Conservation (phyloP, 768 basidiomycete species). For the Boletus coccyginus region DNA sequence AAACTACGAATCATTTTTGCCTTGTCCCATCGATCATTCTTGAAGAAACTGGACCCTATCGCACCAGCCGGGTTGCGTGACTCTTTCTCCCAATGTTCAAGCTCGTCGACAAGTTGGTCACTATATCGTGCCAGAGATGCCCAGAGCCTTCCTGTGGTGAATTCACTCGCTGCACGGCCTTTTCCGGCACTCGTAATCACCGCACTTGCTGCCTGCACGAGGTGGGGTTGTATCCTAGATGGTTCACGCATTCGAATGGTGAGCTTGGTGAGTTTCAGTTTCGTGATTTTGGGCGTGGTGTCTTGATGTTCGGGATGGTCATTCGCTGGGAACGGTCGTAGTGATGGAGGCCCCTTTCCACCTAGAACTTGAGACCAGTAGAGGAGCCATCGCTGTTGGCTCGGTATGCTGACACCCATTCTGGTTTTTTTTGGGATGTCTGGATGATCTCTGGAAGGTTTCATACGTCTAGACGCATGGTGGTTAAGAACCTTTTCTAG, state of each 20-base stretch:
- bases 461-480: slow-evolving; percentile 73
- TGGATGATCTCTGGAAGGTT: slow-evolving; percentile 20
- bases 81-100: slow-evolving; percentile 60
- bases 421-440: slow-evolving; percentile 32
- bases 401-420: slow-evolving; percentile 78
- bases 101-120: slow-evolving; percentile 59
- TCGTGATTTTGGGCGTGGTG: slow-evolving; percentile 28
- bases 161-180: slow-evolving; percentile 29
- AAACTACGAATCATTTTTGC: slow-evolving; percentile 79
- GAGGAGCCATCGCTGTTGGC: slow-evolving; percentile 73
- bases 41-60: slow-evolving; percentile 42
- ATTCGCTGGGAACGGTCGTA: slow-evolving; percentile 37
- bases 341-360: slow-evolving; percentile 48
- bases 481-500: slow-evolving; percentile 60
- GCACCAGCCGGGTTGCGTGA: slow-evolving; percentile 41
- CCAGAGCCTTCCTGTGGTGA: slow-evolving; percentile 51
- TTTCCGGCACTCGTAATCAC: slow-evolving; percentile 46
- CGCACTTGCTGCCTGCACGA: slow-evolving; percentile 57
- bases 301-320: no score
- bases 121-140: slow-evolving; percentile 79
- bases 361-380: slow-evolving; percentile 74
- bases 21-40: slow-evolving; percentile 61
- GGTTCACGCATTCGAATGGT: slow-evolving; percentile 59
- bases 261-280: slow-evolving; percentile 56
- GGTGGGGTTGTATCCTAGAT: slow-evolving; percentile 45